Evolutionary conservation across 345 rosid genomes (phyloP), one percentile per base, ranked within the genome.

Genomic region (Geranium brycei): DNA sequence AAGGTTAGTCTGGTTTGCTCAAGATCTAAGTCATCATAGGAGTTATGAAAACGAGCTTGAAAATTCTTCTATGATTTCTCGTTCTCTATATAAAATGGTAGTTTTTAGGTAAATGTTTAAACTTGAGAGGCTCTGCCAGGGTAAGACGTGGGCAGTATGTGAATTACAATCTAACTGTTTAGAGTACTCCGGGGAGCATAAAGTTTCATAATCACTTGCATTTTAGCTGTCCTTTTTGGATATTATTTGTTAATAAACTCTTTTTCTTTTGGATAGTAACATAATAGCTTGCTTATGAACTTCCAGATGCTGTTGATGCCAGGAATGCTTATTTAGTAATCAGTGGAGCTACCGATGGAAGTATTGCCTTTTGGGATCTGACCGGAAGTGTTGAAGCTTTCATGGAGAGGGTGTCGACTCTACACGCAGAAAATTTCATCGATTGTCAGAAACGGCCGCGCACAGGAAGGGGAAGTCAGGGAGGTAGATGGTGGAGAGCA

Each of bases 311-410:
- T 19, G 73, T 56, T 47, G 66, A 58, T 53, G 66, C 62, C 32
- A 74, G 86, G 64, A 80, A 73, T 67, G 71, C 60, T 14, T 90
- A 82, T 78, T 65, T 86, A 7, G 86, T 81, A 66, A 76, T 88
- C 62, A 85, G 91, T 61, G 97, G 97, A 65, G 95, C 96, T 63
- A 88, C 99, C 58, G 99, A 93, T 82, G 97, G 99, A 83, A 86
- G 90, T 67, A 85, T 88, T 60, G 78, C 90, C 72, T 75, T 93
- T 70, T 93, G 99, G 99, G 86, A 93, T 79, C 69, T 90, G 63
- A 87, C 95, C 3, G 74, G 68, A 68, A 68, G 74, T 61, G 76
- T 90, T 61, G 87, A 86, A 79, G 81, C 87, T 58, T 93, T 93
- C 78, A 76, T 83, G 68, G 70, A 60, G 75, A 83, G 62, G 72